phyloP scores from a whole-genome alignment of 192 early-diverging fungal genomes.

The Coemansia sp. region DNA sequence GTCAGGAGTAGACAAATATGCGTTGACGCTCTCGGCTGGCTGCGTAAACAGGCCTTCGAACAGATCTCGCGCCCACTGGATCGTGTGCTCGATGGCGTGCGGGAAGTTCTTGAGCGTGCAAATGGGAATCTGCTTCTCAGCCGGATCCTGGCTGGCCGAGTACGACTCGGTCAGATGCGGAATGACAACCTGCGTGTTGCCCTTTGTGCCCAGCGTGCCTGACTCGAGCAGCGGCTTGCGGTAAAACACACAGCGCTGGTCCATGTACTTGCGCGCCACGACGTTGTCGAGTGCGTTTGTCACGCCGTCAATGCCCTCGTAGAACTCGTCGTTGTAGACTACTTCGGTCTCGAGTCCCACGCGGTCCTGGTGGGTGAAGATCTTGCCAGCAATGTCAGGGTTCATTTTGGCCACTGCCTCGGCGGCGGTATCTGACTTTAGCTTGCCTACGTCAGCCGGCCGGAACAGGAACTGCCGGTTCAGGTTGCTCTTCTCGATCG shows the following conservation, averaged over 20 bases:
- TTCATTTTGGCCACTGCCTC: constrained; percentile 90
- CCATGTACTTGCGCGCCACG: constrained; percentile 95
- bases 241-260: constrained; percentile 94
- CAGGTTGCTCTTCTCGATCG: constrained; percentile 98
- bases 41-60: constrained; percentile 93
- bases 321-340: constrained; percentile 91
- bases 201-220: constrained; percentile 98
- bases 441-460: constrained; percentile 75
- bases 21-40: constrained; percentile 92
- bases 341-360: constrained; percentile 93
- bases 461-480: constrained; percentile 99
- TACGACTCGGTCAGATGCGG: constrained; percentile 97
- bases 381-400: constrained; percentile 68
- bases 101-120: constrained; percentile 92
- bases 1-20: constrained; percentile 83
- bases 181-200: constrained; percentile 97
- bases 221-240: constrained; percentile 94
- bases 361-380: constrained; percentile 82
- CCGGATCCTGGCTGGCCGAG: constrained; percentile 95
- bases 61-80: constrained; percentile 95
- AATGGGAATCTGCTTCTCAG: constrained; percentile 90
- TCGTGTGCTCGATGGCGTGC: constrained; percentile 83
- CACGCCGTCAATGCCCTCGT: constrained; percentile 81
- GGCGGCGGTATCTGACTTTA: constrained; percentile 91
- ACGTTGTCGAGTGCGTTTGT: constrained; percentile 99